A percentile compares a stretch with the other conserved stretches of the same genome.
These are phyloP conservation scores for Sclerotinia spermophila DNA, from an alignment of 2,329 filamentous ascomycete genomes.

Conservation along the genomic window DNA sequence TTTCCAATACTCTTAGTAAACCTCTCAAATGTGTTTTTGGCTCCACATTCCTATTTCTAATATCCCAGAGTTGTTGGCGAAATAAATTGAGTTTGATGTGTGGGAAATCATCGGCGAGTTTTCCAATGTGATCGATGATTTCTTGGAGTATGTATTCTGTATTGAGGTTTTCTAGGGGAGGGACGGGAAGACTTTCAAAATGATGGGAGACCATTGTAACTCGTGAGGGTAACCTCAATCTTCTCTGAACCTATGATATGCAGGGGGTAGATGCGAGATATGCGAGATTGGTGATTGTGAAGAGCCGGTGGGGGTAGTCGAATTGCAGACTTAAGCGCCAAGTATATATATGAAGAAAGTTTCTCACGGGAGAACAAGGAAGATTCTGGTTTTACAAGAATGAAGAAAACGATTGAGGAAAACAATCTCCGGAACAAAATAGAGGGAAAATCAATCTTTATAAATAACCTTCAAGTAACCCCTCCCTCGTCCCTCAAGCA, in stretches of 20 bases:
- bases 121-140: constrained; percentile 37
- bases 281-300: neutral
- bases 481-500: neutral
- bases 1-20: constrained; percentile 35
- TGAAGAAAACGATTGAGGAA: neutral
- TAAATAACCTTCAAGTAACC: neutral
- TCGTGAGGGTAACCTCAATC: neutral
- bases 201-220: constrained; percentile 18
- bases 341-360: neutral
- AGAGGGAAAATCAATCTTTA: neutral
- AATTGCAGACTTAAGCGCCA: constrained; percentile 5
- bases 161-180: constrained; percentile 29
- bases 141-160: constrained; percentile 36
- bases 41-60: constrained; percentile 33
- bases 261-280: constrained; percentile 1
- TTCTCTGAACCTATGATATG: neutral
- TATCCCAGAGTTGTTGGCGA: constrained; percentile 34
- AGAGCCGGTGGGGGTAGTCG: neutral
- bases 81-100: constrained; percentile 33
- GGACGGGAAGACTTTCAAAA: constrained; percentile 21
- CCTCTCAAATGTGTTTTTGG: constrained; percentile 36
- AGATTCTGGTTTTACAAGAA: neutral
- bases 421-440: neutral
- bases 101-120: constrained; percentile 29
- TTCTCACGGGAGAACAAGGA: neutral